Base-by-base conservation (phyloP, 176 grass and related monocot species). In the Tuctoria greenei region DNA sequence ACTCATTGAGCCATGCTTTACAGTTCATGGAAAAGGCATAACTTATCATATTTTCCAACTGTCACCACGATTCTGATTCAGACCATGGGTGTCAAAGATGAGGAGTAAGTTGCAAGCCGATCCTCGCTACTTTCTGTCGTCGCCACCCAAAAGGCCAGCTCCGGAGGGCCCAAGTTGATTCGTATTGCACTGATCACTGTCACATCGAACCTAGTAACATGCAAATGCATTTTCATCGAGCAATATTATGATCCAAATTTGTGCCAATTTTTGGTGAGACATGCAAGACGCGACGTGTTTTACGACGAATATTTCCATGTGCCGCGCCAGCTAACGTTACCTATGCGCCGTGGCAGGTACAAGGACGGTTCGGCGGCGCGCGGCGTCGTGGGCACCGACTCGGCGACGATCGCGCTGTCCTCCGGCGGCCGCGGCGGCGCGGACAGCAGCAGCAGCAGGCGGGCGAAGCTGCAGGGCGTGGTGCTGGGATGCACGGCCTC, bases 401-500 rank as follows among this genome's bases (percentile, higher is more conserved):
- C 87, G 40, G 89, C 86, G 17, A 99, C 95, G 18, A 67, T 99
- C 39, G 84, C 65, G 50, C 73, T 92, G 4, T 90, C 91, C 49
- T 88, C 89, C 27, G 69, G 44, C 61, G 45, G 15, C 18, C 8
- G 27, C 11, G 6, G 18, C 38, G 37, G 15, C 61, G 44, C 8
- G 1, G 69, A 65, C 41, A 25, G 1, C 20, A n/a, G n/a, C n/a
- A 2, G 60, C 23, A 63, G 45, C 63, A 72, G 74, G 69, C 75
- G 75, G 7, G 76, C 76, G 14, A 99, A 95, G 81, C 82, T 99
- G 54, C 82, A 88, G 25, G 85, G 62, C 35, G n/a, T 99, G 23
- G 82, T 99, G 38, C 69, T 99, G n/a, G 95, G 95, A 0, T 99
- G 95, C 89, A 90, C 91, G 25, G 85, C 87, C 16, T 84, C 83